Conservation (phyloP, 805 yeast species). For the Hanseniaspora hatyaiensis region DNA sequence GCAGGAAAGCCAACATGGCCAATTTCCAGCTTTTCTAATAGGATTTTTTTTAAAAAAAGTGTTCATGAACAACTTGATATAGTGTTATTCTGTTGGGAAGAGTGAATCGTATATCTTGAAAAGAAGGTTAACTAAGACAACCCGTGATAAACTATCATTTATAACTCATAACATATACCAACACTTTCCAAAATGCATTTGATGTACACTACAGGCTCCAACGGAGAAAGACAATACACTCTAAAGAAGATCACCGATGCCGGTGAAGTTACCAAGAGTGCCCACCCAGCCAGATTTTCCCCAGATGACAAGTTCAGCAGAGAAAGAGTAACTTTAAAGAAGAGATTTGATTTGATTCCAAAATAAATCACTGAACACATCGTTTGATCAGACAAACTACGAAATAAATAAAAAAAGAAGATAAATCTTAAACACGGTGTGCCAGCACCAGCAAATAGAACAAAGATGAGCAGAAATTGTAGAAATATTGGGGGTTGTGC, state of each 20-base stretch:
- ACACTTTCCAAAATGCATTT: conserved; percentile 64
- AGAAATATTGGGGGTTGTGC: too few relatives aligned
- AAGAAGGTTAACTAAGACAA: too few relatives aligned
- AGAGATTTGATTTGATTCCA: conserved; percentile 80
- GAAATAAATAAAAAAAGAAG: not conserved
- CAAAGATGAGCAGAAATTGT: too few relatives aligned
- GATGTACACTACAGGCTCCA: conserved; percentile 91
- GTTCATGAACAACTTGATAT: too few relatives aligned
- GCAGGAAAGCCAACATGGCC: too few relatives aligned
- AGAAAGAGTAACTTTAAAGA: conserved; percentile 96
- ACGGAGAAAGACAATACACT: conserved; percentile 93
- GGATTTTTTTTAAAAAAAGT: too few relatives aligned
- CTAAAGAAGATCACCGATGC: conserved; percentile 64
- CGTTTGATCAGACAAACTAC: not conserved
- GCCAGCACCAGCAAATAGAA: too few relatives aligned
- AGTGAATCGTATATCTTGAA: too few relatives aligned
- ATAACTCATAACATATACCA: not conserved
- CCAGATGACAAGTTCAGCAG: conserved; percentile 99
- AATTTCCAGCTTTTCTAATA: too few relatives aligned
- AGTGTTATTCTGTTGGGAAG: too few relatives aligned
- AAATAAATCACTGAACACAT: conserved; percentile 33
- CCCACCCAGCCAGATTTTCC: conserved; percentile 98
- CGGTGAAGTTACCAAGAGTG: conserved; percentile 95
- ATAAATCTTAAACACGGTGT: too few relatives aligned
- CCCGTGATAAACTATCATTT: not conserved